Percentiles rank a stretch among this genome's conserved stretches.
phyloP scores from a whole-genome alignment of 345 rosid genomes.

The Lagerstroemia speciosa region DNA sequence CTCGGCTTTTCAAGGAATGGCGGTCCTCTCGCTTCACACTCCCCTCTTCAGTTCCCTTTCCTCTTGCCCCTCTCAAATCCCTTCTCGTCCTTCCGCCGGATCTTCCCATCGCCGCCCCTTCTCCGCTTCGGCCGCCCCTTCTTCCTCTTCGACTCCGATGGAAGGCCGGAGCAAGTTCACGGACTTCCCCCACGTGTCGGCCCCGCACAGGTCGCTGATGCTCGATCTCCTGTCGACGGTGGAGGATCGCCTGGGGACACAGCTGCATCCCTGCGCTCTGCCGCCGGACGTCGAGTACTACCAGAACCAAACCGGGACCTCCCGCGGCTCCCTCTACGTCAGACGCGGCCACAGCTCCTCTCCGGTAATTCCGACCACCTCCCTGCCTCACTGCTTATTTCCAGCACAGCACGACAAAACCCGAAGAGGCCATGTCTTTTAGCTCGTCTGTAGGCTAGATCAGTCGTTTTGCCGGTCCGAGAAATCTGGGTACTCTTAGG shows the following conservation, averaged over 20 bases:
- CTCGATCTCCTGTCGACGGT: slow-evolving; percentile 51
- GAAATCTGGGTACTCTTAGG: too few relatives aligned
- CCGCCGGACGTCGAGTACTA: slow-evolving; percentile 53
- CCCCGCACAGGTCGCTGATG: slow-evolving; percentile 48
- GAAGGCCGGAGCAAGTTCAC: slow-evolving; percentile 33
- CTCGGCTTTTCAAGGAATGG: slow-evolving; percentile 22
- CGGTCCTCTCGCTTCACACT: slow-evolving; percentile 21
- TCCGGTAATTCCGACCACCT: slow-evolving; percentile 23
- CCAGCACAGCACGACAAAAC: background rate
- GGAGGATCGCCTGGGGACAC: slow-evolving; percentile 48
- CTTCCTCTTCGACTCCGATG: slow-evolving; percentile 15
- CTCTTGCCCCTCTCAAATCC: background rate
- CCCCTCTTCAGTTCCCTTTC: too few relatives aligned
- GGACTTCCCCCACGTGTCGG: slow-evolving; percentile 55
- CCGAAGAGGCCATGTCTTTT: background rate
- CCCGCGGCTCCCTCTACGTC: slow-evolving; percentile 55
- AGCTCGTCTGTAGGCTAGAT: too few relatives aligned
- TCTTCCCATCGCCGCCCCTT: slow-evolving; percentile 4
- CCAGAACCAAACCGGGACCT: slow-evolving; percentile 39
- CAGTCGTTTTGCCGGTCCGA: too few relatives aligned
- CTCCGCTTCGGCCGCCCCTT: slow-evolving; percentile 5
- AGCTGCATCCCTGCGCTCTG: slow-evolving; percentile 52
- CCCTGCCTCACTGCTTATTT: background rate
- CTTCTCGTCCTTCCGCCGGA: slow-evolving; percentile 7
- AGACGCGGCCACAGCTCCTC: slow-evolving; percentile 53